Evolutionary conservation across 2,329 filamentous ascomycete species (phyloP).

Genomic region (Nemania diffusa): DNA sequence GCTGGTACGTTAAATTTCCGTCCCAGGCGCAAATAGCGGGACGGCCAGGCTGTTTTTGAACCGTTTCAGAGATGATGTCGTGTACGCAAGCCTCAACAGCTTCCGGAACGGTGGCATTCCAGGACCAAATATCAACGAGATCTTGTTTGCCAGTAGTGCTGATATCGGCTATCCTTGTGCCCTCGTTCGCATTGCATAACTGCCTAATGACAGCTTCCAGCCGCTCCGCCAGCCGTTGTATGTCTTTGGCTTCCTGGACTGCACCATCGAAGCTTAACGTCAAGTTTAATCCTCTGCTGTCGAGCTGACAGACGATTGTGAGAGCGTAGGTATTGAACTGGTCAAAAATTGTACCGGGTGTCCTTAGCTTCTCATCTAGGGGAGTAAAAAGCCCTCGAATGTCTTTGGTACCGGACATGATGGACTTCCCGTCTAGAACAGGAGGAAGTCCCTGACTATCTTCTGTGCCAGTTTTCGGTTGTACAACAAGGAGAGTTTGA

Average conservation of each 20-base stretch:
- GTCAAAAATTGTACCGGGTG: constrained; percentile 12
- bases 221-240: constrained; percentile 3
- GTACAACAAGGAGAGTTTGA: constrained; percentile 8
- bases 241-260: not conserved
- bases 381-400: constrained; percentile 16
- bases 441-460: constrained; percentile 1
- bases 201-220: not conserved
- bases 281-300: not conserved
- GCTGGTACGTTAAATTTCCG: constrained; percentile 4
- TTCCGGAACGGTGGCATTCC: constrained; percentile 3
- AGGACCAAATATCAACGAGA: constrained; percentile 1
- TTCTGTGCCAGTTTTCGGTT: constrained; percentile 2
- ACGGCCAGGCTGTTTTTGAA: constrained; percentile 1
- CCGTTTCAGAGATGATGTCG: constrained; percentile 3
- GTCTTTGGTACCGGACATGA: constrained; percentile 10
- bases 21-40: constrained; percentile 14
- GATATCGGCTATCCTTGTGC: constrained; percentile 1
- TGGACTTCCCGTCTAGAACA: constrained; percentile 11
- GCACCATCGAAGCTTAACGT: not conserved
- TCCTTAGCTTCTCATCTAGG: constrained; percentile 16
- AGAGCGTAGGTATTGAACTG: constrained; percentile 8
- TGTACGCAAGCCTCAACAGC: constrained; percentile 4
- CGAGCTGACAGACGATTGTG: constrained; percentile 3
- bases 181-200: not conserved
- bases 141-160: constrained; percentile 1